Base-by-base conservation (phyloP, 1,284 basidiomycete species). In the Ceratobasidium sp. region DNA sequence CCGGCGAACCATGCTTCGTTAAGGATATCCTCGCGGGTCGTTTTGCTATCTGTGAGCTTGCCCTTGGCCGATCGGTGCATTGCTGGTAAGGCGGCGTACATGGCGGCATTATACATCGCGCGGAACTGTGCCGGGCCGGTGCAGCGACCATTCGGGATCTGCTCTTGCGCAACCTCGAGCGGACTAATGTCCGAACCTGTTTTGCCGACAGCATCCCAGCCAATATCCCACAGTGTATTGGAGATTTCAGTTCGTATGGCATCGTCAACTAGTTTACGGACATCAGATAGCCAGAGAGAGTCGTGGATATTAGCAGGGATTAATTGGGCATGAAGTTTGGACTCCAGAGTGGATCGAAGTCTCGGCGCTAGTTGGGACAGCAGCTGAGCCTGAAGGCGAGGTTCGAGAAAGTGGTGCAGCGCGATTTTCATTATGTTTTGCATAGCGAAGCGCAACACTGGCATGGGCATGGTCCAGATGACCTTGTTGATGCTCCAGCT, bases 21-120 rank as follows among this genome's bases (percentile, higher is more conserved):
- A 20, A 72, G 60, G 7, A 72, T 72, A 18, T 18, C 26, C 15
- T 60, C 39, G 39, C n/a, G 39, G 5, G 33, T n/a, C 9, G 33
- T 12, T 46, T 15, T n/a, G 53, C 5, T 23, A 42, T 23, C 7
- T 26, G 28, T 10, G 40, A 39, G 7, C 55, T 28, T 72, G 4
- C 69, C 69, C 23, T 28, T 9, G n/a, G 28, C 69, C 2, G 69
- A 26, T 28, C 20, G 51, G 12, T 55, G 55, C 1, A 42, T 23
- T 5, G 69, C 69, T n/a, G 69, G 69, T 15, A 72, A 26, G 4
- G 53, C 69, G 7, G 69, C 69, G 4, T 60, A 20, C 23, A 72
- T 15, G 3, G 69, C 69, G 7, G 33, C 69, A 20, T 72, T 72
- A 55, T 55, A 72, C 13, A 72, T 7, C 2, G 18, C 13, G 12